These are phyloP conservation scores for Leishmania mexicana DNA, from an alignment of 208 protist species.

Conservation along the genomic window DNA sequence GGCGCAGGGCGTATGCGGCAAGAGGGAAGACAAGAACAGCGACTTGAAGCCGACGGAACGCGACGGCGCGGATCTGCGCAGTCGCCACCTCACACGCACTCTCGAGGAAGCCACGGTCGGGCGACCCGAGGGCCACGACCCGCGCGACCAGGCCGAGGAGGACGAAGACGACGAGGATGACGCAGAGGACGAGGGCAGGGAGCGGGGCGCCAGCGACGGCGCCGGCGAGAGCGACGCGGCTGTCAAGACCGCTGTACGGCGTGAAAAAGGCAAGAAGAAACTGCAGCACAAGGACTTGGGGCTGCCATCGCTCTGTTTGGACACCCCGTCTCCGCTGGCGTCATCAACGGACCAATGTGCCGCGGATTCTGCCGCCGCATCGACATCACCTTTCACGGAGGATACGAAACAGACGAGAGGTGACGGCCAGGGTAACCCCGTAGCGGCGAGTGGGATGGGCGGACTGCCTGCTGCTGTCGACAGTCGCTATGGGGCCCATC, in stretches of 20 bases:
- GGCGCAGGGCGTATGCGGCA: not conserved
- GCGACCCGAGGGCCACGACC: conserved; percentile 33
- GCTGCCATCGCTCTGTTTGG: not conserved
- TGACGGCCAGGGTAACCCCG: not conserved
- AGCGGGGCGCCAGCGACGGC: not conserved
- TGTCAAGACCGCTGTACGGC: not conserved
- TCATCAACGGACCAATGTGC: not conserved
- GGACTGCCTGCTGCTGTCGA: not conserved
- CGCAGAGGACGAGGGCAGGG: not conserved
- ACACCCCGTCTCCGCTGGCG: not conserved
- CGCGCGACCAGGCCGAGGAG: conserved; percentile 28
- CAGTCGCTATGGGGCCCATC: not conserved
- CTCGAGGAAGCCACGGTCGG: conserved; percentile 33
- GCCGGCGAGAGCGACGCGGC: not conserved
- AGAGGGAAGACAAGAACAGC: not conserved
- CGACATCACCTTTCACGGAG: not conserved
- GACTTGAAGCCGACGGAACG: not conserved
- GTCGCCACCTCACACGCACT: conserved; percentile 12
- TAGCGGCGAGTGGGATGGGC: not conserved
- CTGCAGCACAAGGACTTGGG: not conserved
- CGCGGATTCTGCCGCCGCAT: not conserved
- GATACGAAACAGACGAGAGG: not conserved
- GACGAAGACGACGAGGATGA: conserved; percentile 21
- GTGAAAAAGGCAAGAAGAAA: not conserved
- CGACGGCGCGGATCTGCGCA: conserved; percentile 6